Percentiles rank a stretch among this genome's conserved stretches.
Conservation (phyloP, 345 rosid species). For the Reutealis trisperma region DNA sequence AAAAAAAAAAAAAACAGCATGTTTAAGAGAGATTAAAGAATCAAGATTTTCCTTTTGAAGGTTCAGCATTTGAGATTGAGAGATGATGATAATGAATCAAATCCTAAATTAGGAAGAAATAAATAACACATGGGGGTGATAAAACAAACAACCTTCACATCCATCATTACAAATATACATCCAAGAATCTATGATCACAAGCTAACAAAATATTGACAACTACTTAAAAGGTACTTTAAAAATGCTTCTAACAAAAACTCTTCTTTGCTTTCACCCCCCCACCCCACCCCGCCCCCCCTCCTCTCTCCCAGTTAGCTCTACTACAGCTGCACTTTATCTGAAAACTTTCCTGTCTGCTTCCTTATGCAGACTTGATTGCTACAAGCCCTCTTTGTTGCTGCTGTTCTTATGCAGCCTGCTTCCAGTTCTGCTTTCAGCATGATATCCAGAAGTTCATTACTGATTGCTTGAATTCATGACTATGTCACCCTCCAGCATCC, state of each 20-base stretch:
- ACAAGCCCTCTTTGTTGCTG: background rate
- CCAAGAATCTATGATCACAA: background rate
- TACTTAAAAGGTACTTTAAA: background rate
- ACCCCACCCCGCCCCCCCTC: no score
- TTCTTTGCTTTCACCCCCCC: background rate
- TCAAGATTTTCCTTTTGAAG: background rate
- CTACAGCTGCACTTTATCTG: background rate
- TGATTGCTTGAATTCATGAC: conserved; percentile 35
- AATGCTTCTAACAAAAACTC: background rate
- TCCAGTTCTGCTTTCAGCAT: background rate
- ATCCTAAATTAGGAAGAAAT: background rate
- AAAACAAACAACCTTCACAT: background rate
- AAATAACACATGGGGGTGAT: background rate
- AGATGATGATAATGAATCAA: background rate
- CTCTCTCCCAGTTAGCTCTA: background rate
- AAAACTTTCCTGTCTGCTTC: no score
- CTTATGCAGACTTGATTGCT: background rate
- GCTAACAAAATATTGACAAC: background rate
- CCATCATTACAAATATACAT: background rate
- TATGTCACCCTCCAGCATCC: conserved; percentile 76
- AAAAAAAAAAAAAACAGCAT: background rate
- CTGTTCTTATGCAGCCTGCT: background rate
- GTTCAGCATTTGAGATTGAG: background rate
- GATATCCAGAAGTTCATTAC: conserved; percentile 9
- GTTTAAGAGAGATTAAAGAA: background rate